A percentile compares a stretch with the other conserved stretches of the same genome.
These are phyloP conservation scores for Camellia lanceoleosa DNA, from an alignment of 148 eudicot genomes.

Conservation along the genomic window DNA sequence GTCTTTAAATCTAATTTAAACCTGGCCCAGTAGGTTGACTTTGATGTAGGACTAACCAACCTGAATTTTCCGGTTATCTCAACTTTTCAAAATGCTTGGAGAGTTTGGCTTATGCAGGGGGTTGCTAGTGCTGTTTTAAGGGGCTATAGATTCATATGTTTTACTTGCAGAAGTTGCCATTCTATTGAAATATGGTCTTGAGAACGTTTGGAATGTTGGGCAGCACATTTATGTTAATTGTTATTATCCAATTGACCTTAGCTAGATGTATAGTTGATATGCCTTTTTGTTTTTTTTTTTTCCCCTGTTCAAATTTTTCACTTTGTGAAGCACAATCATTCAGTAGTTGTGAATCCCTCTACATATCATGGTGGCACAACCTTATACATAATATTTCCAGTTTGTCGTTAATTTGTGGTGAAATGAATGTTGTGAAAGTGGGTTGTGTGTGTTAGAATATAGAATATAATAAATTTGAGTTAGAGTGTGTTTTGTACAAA, in stretches of 20 bases:
- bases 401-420: too few relatives aligned
- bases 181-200: background rate
- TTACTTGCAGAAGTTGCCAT: background rate
- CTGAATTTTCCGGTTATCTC: background rate
- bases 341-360: background rate
- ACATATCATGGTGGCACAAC: background rate
- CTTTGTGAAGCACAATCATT: background rate
- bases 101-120: background rate
- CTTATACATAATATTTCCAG: too few relatives aligned
- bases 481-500: too few relatives aligned
- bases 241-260: background rate
- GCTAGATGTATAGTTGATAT: background rate
- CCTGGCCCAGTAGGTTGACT: background rate
- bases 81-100: background rate
- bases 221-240: background rate
- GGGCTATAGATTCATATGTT: background rate
- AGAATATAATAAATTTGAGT: too few relatives aligned
- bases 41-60: background rate
- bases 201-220: too few relatives aligned
- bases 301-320: background rate
- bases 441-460: too few relatives aligned
- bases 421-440: background rate
- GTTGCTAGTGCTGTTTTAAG: background rate
- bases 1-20: background rate
- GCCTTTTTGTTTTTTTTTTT: background rate